A percentile compares a stretch with the other conserved stretches of the same genome.
Evolutionary conservation across 2,329 filamentous ascomycete species (phyloP).

Genomic region (Aspergillus ustus): DNA sequence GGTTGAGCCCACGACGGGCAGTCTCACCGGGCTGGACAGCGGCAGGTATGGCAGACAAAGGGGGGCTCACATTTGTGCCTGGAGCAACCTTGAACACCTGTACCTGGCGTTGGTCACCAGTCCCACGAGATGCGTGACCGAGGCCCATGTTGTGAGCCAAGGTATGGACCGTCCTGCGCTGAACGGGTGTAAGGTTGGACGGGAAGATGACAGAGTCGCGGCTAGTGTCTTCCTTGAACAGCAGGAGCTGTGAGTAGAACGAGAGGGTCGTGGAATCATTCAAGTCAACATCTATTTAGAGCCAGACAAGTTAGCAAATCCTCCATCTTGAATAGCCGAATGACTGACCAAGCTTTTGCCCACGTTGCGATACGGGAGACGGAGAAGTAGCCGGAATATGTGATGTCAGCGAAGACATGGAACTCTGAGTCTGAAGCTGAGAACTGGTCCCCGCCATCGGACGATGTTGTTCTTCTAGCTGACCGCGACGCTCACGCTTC

Average conservation of each 20-base stretch:
- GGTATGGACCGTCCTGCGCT: conserved; percentile 90
- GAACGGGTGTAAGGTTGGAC: conserved; percentile 75
- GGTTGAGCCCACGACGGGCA: conserved; percentile 82
- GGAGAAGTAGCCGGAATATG: conserved; percentile 67
- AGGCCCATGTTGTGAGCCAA: conserved; percentile 94
- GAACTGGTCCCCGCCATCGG: conserved; percentile 58
- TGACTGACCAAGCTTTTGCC: conserved; percentile 43
- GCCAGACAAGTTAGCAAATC: neutral
- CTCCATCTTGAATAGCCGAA: neutral
- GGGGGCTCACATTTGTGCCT: conserved; percentile 62
- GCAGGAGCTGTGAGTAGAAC: conserved; percentile 85
- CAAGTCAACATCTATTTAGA: conserved; percentile 72
- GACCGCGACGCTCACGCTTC: conserved; percentile 92
- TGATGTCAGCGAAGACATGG: conserved; percentile 77
- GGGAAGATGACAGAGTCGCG: conserved; percentile 86
- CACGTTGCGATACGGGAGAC: conserved; percentile 66
- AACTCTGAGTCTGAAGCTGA: conserved; percentile 81
- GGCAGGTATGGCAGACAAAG: conserved; percentile 63
- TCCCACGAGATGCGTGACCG: conserved; percentile 86
- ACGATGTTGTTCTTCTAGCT: conserved; percentile 95
- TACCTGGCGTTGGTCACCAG: conserved; percentile 84
- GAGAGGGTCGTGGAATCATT: conserved; percentile 87
- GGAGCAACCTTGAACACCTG: conserved; percentile 73
- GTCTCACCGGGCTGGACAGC: conserved; percentile 73
- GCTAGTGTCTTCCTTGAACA: conserved; percentile 81